Base-by-base conservation (phyloP, 2,329 filamentous ascomycete genomes). In the Colletotrichum spinosum region DNA sequence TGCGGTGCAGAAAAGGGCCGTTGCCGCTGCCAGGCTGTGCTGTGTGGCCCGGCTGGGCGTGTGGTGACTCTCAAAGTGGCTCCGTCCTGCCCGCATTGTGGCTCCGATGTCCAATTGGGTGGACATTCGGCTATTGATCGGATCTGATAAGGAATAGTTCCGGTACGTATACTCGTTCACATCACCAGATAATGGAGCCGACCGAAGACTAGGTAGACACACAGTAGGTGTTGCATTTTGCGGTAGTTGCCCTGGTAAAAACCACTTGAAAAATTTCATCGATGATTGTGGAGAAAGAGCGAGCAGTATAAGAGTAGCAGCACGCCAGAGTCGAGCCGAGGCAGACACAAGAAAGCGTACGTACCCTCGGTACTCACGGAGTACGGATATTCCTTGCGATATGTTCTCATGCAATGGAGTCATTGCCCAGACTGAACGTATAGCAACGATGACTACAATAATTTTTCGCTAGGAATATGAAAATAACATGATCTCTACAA, bases 71-170 rank as follows among this genome's bases (percentile, higher is more conserved):
- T 25, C 25, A 25, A 25, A 25, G 25, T 25, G 25, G 25, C 17
- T 33, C 35, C n/a, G 52, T 13, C 11, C 25, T 50, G 49, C 17
- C 45, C 45, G 37, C 50, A n/a, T 17, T 45, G 57, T 52, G 59
- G 59, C 53, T 38, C 48, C 53, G n/a, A 50, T 52, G 34, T 52
- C 59, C 59, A 62, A 51, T 62, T 49, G 52, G 41, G 58, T 65
- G 51, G 58, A 25, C 52, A 34, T 37, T 53, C 52, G 58, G 62
- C 12, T 62, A 65, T 56, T 65, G 52, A 50, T 56, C 62, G 62
- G 62, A 65, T 65, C 62, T 65, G 62, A 65, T 65, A 65, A 65
- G 62, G 46, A 62, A 62, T 45, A 49, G 39, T 46, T 33, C 46
- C 42, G 48, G 52, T 41, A 53, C 62, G 58, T 48, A 42, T 45